These are phyloP conservation scores for Helichrysum umbraculigerum DNA, from an alignment of 129 eudicot species.

Conservation along the genomic window DNA sequence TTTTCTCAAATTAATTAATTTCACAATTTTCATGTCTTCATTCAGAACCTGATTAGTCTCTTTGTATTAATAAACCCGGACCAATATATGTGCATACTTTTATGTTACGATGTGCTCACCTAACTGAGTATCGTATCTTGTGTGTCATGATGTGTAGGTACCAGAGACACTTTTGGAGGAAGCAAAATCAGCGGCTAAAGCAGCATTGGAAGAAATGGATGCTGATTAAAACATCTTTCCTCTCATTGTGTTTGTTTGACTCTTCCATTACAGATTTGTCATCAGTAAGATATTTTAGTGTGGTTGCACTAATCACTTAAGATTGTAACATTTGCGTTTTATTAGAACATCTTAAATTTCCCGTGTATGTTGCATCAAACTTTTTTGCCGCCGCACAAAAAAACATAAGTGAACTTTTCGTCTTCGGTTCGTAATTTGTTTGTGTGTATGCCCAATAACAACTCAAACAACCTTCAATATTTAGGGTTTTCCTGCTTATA, in stretches of 20 bases:
- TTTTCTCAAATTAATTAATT: not conserved
- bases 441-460: not conserved
- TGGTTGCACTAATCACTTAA: conserved; percentile 8
- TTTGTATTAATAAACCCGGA: not conserved
- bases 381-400: not conserved
- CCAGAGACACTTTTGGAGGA: conserved; percentile 84
- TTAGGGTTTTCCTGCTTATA: not conserved
- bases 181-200: conserved; percentile 89
- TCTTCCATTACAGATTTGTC: conserved; percentile 18
- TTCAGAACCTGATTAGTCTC: not conserved
- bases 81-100: not conserved
- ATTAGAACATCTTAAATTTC: not conserved
- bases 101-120: not conserved
- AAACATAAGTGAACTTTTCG: not conserved
- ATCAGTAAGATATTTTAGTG: conserved; percentile 5
- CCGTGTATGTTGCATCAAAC: conserved; percentile 9
- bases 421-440: not conserved
- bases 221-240: conserved; percentile 42
- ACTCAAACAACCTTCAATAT: not conserved
- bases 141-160: conserved; percentile 47
- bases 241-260: conserved; percentile 1
- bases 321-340: conserved; percentile 31
- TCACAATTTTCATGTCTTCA: no score
- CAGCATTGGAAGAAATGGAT: conserved; percentile 98
- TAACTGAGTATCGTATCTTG: not conserved